Percentiles rank a stretch among this genome's conserved stretches.
Conservation (phyloP, 306 rosid genomes). For the Lotus japonicus region DNA sequence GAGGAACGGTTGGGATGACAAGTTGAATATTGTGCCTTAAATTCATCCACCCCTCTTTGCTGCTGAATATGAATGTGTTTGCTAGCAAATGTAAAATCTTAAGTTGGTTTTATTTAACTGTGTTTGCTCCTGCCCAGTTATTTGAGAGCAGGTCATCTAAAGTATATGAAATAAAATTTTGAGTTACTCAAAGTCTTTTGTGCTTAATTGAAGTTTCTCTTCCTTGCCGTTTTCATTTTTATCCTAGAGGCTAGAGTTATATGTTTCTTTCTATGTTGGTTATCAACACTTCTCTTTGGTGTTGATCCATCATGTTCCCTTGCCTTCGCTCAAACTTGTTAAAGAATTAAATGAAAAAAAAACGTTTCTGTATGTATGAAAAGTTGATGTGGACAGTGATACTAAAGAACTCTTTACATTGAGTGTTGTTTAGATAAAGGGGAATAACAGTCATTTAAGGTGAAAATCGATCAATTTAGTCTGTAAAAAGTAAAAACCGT, state of each 20-base stretch:
- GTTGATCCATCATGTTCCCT: background rate
- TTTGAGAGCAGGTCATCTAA: conserved; percentile 31
- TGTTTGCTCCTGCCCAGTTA: conserved; percentile 20
- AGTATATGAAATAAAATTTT: conserved; percentile 3
- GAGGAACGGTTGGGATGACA: background rate
- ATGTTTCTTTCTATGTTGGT: too few relatives aligned
- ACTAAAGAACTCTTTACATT: background rate
- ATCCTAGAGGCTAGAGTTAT: too few relatives aligned
- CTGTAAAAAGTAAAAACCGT: too few relatives aligned
- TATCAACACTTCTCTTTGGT: too few relatives aligned
- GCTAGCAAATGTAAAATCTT: background rate
- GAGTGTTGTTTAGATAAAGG: too few relatives aligned
- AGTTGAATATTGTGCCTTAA: background rate
- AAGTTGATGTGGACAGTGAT: background rate
- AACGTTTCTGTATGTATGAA: too few relatives aligned
- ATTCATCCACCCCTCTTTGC: background rate
- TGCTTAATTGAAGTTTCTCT: background rate
- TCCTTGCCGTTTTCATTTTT: background rate
- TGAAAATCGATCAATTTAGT: too few relatives aligned
- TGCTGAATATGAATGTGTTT: background rate
- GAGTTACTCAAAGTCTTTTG: background rate
- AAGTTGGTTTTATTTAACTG: background rate
- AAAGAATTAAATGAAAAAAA: too few relatives aligned
- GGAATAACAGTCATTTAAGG: too few relatives aligned
- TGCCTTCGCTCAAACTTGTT: background rate